Percentiles rank a stretch among this genome's conserved stretches.
Conservation (phyloP, 805 yeast genomes). For the Blastobotrys peoriensis region DNA sequence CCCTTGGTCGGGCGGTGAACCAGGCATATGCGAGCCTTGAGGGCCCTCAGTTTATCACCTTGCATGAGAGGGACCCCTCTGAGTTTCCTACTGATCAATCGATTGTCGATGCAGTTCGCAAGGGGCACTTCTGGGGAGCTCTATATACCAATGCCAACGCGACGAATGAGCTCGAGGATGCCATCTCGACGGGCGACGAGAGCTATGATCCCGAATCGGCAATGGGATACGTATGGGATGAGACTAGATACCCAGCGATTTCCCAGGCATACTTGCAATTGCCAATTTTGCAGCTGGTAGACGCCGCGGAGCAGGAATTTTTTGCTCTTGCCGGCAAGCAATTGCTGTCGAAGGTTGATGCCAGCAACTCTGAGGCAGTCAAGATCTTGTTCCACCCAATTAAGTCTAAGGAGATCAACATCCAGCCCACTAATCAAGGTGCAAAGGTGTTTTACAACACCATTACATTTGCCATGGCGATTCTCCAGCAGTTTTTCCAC, state of each 20-base stretch:
- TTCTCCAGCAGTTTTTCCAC: conserved; percentile 14
- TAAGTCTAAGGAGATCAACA: conserved; percentile 1
- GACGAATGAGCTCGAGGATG: conserved; percentile 4
- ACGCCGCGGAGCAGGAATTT: conserved; percentile 4
- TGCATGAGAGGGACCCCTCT: neutral
- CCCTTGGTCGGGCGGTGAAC: conserved; percentile 8
- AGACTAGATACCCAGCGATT: conserved; percentile 7
- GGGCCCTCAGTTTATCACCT: conserved; percentile 9
- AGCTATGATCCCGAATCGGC: conserved; percentile 7
- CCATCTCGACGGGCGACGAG: neutral
- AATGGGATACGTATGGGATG: conserved; percentile 12
- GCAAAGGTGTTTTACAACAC: conserved; percentile 11
- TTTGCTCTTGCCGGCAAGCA: neutral
- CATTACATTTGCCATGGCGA: conserved; percentile 9
- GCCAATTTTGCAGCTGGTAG: neutral
- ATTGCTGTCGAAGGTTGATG: conserved; percentile 1
- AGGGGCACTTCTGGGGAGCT: conserved; percentile 13
- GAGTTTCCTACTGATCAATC: neutral
- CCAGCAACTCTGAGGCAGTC: conserved; percentile 3
- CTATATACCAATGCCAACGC: conserved; percentile 7
- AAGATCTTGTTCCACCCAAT: conserved; percentile 7
- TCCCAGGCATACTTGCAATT: conserved; percentile 2
- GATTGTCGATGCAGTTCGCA: conserved; percentile 4
- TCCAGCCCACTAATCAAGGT: conserved; percentile 10
- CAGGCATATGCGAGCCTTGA: conserved; percentile 8